Base-by-base conservation (phyloP, 2,329 filamentous ascomycete genomes). In the Pestalotiopsis sp. region DNA sequence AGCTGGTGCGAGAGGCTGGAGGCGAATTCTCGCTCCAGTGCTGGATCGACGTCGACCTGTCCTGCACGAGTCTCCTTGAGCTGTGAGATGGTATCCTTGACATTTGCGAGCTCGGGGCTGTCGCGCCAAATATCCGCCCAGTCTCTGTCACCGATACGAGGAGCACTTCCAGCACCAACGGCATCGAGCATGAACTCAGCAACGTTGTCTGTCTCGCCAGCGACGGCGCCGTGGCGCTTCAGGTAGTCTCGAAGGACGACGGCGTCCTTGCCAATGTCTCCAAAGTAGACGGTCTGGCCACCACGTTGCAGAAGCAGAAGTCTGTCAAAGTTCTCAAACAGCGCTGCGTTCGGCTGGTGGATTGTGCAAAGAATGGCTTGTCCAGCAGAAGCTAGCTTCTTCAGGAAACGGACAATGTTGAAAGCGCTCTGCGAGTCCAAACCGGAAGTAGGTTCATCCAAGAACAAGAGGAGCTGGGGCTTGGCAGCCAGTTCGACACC, bases 311-410 rank as follows among this genome's bases (percentile, higher is more conserved):
- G 86, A 2, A 97, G 85, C 4, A 97, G 83, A 2, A 97, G 86
- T 13, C 93, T 88, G 77, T 97, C 94, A 72, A 97, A 97, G 79
- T 94, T 92, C 79, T 96, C 93, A 73, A 97, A 97, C 0, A 97
- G 85, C 0, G 93, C 90, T 17, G 93, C 92, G 72, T 94, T 95
- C 1, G 94, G 94, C 78, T 97, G 94, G 78, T 97, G 94, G 71
- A 97, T 97, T 0, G 94, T 97, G 81, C 93, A 97, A 3, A 97
- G 86, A 73, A 97, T 94, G 11, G 94, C 94, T 77, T 97, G 94
- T 1, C 94, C 94, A 2, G 92, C 92, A n/a, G 87, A 84, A 64
- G 92, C 90, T 5, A 94, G 86, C 81, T 93, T 94, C 74, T 89
- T 89, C n/a, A 94, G 83, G 83, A 94, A 93, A 41, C 91, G 90